Conservation (phyloP, 495 filamentous ascomycete species). For the Glarea lozoyensis region DNA sequence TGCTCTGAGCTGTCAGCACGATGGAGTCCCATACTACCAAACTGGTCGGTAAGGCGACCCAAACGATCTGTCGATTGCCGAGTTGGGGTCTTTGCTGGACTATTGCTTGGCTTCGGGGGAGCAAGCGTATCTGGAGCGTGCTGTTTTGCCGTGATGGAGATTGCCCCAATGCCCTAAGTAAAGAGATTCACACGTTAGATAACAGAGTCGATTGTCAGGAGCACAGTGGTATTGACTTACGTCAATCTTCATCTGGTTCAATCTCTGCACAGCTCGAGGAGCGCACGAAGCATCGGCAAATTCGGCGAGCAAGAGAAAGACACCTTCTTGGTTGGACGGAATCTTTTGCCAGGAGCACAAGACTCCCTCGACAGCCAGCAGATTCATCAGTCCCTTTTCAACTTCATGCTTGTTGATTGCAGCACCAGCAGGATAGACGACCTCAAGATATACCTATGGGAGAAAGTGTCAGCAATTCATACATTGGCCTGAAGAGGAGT, state of each 20-base stretch:
- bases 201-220: no score
- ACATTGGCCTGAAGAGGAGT: no score
- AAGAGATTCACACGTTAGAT: no score
- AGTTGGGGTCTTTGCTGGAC: slow-evolving; percentile 5
- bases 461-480: no score
- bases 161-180: no score
- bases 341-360: not conserved
- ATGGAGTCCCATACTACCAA: slow-evolving; percentile 20
- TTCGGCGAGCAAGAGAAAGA: slow-evolving; percentile 2
- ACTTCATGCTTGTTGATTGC: slow-evolving; percentile 5
- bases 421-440: slow-evolving; percentile 16
- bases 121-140: slow-evolving; percentile 3
- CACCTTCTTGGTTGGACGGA: not conserved
- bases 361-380: not conserved
- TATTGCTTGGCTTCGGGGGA: not conserved
- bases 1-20: no score
- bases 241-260: no score
- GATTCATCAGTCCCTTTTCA: not conserved
- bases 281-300: slow-evolving; percentile 9
- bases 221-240: no score
- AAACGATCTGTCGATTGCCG: slow-evolving; percentile 1
- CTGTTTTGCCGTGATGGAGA: not conserved
- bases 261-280: no score
- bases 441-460: no score
- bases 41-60: slow-evolving; percentile 5